phyloP scores from a whole-genome alignment of 768 basidiomycete species.

The Psilocybe cubensis region DNA sequence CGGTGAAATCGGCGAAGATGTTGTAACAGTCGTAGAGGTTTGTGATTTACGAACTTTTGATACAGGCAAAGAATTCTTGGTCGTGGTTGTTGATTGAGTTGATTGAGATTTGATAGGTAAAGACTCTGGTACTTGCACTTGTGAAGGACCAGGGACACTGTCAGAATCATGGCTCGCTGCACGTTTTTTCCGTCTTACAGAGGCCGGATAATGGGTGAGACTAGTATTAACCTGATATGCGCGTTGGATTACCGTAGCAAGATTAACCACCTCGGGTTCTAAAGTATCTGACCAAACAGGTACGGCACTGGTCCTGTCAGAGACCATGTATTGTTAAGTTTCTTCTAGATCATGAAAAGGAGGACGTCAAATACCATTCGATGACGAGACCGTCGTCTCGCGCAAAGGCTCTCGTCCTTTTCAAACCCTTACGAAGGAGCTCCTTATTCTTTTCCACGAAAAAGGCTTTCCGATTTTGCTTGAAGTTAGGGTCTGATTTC shows the following conservation, averaged over 20 bases:
- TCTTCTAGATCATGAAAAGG: neutral
- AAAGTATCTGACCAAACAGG: conserved; percentile 39
- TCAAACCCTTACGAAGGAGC: conserved; percentile 7
- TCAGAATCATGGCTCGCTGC: neutral
- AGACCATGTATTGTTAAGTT: neutral
- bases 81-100: too few species aligned
- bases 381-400: conserved; percentile 40
- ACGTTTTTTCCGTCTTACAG: neutral
- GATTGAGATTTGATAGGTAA: too few species aligned
- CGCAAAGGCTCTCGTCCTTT: conserved; percentile 22
- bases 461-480: neutral
- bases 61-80: too few species aligned
- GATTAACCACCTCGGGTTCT: conserved; percentile 17
- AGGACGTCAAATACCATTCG: conserved; percentile 30
- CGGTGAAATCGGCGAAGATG: too few species aligned
- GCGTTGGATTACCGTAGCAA: conserved; percentile 18
- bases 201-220: neutral
- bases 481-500: neutral
- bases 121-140: neutral
- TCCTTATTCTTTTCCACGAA: conserved; percentile 4
- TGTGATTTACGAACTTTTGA: too few species aligned
- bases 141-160: neutral
- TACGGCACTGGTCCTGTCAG: conserved; percentile 26
- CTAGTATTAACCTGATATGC: conserved; percentile 9
- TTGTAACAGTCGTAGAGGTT: too few species aligned